These are phyloP conservation scores for Colletotrichum musicola DNA, from an alignment of 2,329 filamentous ascomycete species.

Conservation along the genomic window DNA sequence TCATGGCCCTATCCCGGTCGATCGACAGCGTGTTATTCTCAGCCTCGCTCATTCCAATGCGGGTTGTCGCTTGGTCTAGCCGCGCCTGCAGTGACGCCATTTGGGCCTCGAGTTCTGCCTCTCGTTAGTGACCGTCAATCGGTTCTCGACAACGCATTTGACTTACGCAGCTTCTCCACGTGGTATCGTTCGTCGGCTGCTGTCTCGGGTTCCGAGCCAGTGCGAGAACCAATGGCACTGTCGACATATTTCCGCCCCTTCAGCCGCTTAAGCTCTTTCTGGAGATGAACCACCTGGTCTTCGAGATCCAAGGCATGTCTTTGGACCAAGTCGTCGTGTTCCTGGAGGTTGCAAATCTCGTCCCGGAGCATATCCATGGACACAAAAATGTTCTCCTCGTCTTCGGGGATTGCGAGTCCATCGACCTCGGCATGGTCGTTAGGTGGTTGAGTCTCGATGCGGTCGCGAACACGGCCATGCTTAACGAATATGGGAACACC, in stretches of 20 bases:
- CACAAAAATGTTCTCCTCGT: conserved; percentile 70
- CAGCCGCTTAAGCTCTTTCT: conserved; percentile 60
- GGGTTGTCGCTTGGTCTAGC: conserved; percentile 72
- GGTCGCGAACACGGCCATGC: conserved; percentile 64
- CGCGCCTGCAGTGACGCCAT: conserved; percentile 71
- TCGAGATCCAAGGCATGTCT: conserved; percentile 67
- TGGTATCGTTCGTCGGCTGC: conserved; percentile 58
- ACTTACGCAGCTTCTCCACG: conserved; percentile 69
- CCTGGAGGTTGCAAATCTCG: conserved; percentile 67
- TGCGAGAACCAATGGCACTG: conserved; percentile 49
- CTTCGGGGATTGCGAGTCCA: conserved; percentile 62
- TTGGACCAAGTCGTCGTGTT: conserved; percentile 68
- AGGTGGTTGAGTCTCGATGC: conserved; percentile 48
- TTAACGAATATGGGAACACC: conserved; percentile 69
- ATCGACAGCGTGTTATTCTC: conserved; percentile 71
- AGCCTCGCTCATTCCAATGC: conserved; percentile 72
- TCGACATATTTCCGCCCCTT: conserved; percentile 56
- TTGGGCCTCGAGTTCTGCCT: conserved; percentile 68
- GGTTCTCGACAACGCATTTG: background rate
- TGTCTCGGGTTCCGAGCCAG: conserved; percentile 58
- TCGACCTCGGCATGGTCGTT: conserved; percentile 63
- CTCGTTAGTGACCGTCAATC: conserved; percentile 9
- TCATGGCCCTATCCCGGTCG: conserved; percentile 75
- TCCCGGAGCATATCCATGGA: conserved; percentile 73
- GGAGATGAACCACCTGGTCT: conserved; percentile 63